Base-by-base conservation (phyloP, 768 basidiomycete genomes). In the Tylopilus rubrobrunneus region DNA sequence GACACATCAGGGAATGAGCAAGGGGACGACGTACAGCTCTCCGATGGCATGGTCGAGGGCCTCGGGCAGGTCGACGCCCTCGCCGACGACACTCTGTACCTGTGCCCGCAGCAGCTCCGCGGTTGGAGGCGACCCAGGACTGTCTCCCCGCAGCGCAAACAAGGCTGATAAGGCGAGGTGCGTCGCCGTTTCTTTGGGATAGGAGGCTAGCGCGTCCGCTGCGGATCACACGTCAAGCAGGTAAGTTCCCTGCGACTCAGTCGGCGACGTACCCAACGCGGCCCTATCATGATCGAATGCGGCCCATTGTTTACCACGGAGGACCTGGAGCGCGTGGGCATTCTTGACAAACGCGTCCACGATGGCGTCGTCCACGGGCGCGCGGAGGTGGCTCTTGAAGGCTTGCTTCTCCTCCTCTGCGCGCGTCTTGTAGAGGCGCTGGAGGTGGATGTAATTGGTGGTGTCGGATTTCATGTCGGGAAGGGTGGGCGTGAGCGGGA, bases 401-500 rank as follows among this genome's bases (percentile, higher is more conserved):
- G 72, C 60, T 21, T 64, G 65, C 63, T 83, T 86, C 65, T 94
- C 91, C 48, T 81, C 78, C 34, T 82, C 81, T 3, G 93, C 87
- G 49, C 85, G 83, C 7, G 76, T 65, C 63, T 89, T 91, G 75
- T 95, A 99, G 53, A 98, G 67, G 40, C 78, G 84, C 66, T 98
- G 95, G 12, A 99, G 78, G 17, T 82, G 78, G 45, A 97, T 85
- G 66, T 98, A 98, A 51, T 79, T 78, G 21, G 74, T 66, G 6
- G 97, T 97, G 64, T 87, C 87, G 17, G 94, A 85, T 66, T 95
- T 95, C 92, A 99, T 98, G 72, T 99, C 96, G 0, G 96, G 96
- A 10, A 98, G 78, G 0, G 90, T 81, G 44, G 89, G 82, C 4
- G 86, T 86, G n/a, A 97, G 75, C 0, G 96, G 97, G 4, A 97